phyloP scores from a whole-genome alignment of 2,329 filamentous ascomycete species.

The Ceratocystis huliohia region DNA sequence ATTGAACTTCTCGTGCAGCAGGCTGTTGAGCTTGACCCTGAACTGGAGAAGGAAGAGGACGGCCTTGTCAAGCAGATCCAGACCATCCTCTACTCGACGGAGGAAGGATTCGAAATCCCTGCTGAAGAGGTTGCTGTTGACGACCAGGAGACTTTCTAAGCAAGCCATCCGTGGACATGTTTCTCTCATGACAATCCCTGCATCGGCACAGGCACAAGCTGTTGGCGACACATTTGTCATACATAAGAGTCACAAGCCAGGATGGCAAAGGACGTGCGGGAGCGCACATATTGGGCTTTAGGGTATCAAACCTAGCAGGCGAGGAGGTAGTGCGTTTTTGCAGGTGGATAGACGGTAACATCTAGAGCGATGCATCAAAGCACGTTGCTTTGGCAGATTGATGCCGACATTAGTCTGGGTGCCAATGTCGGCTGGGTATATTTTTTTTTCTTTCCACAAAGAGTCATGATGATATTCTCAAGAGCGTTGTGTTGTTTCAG shows the following conservation, averaged over 20 bases:
- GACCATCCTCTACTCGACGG: constrained; percentile 90
- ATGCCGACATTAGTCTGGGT: constrained; percentile 2
- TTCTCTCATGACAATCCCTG: neutral
- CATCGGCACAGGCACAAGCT: neutral
- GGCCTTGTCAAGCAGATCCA: constrained; percentile 92
- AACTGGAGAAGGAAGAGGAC: constrained; percentile 87
- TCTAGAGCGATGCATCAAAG: constrained; percentile 1
- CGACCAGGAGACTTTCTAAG: constrained; percentile 69
- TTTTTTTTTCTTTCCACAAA: constrained; percentile 15
- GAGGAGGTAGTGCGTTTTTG: constrained; percentile 4
- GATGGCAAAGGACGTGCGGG: neutral
- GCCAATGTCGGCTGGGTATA: constrained; percentile 11
- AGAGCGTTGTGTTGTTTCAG: neutral
- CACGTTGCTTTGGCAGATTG: neutral
- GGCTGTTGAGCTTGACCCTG: constrained; percentile 80
- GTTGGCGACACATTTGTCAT: neutral
- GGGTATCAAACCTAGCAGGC: neutral
- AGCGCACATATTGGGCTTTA: neutral
- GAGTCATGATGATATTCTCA: neutral
- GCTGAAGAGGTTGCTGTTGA: constrained; percentile 58
- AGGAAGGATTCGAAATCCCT: constrained; percentile 84
- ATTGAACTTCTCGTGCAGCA: constrained; percentile 92
- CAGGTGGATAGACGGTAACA: constrained; percentile 2
- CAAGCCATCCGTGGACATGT: neutral
- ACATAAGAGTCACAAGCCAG: neutral